Percentiles rank a stretch among this genome's conserved stretches.
These are phyloP conservation scores for Oleoguttula mirabilis DNA, from an alignment of 495 filamentous ascomycete genomes.

Conservation along the genomic window DNA sequence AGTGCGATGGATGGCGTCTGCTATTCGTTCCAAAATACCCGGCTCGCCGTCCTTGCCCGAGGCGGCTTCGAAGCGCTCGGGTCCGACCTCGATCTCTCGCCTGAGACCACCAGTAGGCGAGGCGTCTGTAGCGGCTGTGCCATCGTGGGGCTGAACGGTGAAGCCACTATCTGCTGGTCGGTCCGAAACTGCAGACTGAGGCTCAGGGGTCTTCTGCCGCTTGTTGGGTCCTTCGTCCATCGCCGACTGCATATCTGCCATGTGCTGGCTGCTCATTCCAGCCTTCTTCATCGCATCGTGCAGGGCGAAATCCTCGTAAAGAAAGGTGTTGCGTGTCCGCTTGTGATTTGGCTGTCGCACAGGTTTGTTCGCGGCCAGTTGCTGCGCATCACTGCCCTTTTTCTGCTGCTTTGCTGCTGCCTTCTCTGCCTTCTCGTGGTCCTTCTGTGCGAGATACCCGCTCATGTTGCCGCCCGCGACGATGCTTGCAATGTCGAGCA, in stretches of 20 bases:
- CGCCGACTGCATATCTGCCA: conserved; percentile 27
- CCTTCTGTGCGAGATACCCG: conserved; percentile 81
- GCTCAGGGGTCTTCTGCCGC: conserved; percentile 30
- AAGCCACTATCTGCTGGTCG: conserved; percentile 18
- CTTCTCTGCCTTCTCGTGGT: conserved; percentile 78
- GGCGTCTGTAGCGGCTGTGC: neutral
- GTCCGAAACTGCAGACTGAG: conserved; percentile 19
- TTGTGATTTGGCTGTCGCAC: conserved; percentile 69
- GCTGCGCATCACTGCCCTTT: conserved; percentile 34
- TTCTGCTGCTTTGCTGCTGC: conserved; percentile 44
- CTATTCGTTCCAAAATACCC: conserved; percentile 66
- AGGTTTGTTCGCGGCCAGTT: conserved; percentile 38
- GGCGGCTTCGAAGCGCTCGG: conserved; percentile 76
- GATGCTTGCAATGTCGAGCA: conserved; percentile 87
- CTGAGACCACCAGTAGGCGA: conserved; percentile 32
- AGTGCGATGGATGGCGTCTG: conserved; percentile 66
- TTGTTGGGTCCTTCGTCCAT: conserved; percentile 34
- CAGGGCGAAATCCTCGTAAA: conserved; percentile 65
- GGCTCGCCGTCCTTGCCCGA: too few relatives aligned
- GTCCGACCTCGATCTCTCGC: conserved; percentile 72
- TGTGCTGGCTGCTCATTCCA: conserved; percentile 34
- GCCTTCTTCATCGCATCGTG: conserved; percentile 45
- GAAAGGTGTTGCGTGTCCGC: conserved; percentile 60
- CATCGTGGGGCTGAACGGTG: conserved; percentile 24
- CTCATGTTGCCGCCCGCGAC: conserved; percentile 82